Evolutionary conservation across 1,139 yeast genomes (phyloP).

Genomic region (Yamadazyma trypodendri): DNA sequence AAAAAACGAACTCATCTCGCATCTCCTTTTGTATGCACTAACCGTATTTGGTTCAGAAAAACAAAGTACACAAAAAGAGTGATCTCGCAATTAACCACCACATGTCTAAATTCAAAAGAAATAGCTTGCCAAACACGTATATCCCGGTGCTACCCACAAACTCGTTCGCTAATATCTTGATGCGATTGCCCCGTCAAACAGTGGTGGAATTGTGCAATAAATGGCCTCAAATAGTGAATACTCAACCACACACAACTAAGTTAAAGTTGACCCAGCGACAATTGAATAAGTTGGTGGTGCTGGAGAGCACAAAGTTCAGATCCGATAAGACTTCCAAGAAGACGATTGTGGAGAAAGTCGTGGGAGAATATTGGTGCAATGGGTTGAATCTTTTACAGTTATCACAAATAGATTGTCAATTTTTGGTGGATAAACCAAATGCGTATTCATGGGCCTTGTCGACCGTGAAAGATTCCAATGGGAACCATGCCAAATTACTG

Average conservation of each 20-base stretch:
- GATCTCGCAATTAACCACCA: background rate
- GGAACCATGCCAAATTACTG: constrained; percentile 32
- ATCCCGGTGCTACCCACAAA: constrained; percentile 32
- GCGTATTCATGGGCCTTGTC: constrained; percentile 59
- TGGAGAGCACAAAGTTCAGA: constrained; percentile 16
- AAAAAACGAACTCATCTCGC: constrained; percentile 5
- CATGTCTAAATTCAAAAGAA: constrained; percentile 12
- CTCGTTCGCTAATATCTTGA: constrained; percentile 23
- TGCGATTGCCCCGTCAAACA: constrained; percentile 34
- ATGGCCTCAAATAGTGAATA: constrained; percentile 38
- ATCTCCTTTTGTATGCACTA: constrained; percentile 3
- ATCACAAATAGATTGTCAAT: constrained; percentile 71
- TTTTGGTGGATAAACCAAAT: constrained; percentile 56
- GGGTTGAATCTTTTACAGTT: constrained; percentile 70
- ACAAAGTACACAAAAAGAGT: background rate
- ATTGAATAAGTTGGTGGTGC: constrained; percentile 24
- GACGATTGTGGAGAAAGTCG: constrained; percentile 47
- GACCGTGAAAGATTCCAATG: constrained; percentile 44
- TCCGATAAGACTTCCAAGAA: constrained; percentile 33
- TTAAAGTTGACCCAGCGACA: constrained; percentile 22
- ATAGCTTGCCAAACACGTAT: constrained; percentile 41
- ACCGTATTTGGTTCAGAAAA: too few relatives aligned
- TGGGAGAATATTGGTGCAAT: constrained; percentile 56
- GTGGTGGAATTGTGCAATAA: constrained; percentile 30
- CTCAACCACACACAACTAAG: constrained; percentile 32